Conservation (phyloP, 2,329 filamentous ascomycete genomes). For the Stemphylium lycopersici region DNA sequence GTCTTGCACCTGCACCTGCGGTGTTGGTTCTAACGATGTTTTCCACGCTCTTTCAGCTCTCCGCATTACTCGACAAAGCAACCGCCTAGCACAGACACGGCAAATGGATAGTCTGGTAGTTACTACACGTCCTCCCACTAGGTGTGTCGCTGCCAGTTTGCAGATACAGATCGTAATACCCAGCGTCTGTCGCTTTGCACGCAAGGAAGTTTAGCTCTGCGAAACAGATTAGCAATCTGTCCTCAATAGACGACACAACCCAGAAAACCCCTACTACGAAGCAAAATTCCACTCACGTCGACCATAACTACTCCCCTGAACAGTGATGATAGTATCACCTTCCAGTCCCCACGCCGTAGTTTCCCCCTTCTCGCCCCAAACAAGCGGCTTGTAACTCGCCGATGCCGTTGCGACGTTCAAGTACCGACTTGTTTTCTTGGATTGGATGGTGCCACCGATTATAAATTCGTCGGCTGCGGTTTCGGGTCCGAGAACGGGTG, state of each 20-base stretch:
- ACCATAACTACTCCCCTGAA: conserved; percentile 53
- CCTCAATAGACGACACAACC: no score
- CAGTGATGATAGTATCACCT: conserved; percentile 58
- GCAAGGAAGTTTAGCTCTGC: conserved; percentile 59
- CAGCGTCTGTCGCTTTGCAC: conserved; percentile 50
- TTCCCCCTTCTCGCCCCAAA: conserved; percentile 50
- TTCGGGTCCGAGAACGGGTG: conserved; percentile 61
- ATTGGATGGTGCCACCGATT: conserved; percentile 58
- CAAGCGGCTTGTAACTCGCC: conserved; percentile 61
- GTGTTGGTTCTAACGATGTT: not conserved
- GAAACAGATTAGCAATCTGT: not conserved
- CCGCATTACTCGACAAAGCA: not conserved
- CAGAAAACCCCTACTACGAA: no score
- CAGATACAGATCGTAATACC: conserved; percentile 60
- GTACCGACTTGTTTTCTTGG: conserved; percentile 56
- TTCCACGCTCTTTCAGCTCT: not conserved
- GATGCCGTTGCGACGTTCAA: conserved; percentile 56
- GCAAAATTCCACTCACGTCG: conserved; percentile 41
- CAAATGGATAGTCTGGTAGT: conserved; percentile 62
- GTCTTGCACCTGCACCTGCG: no score
- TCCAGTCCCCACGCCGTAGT: conserved; percentile 60
- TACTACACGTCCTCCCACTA: conserved; percentile 58
- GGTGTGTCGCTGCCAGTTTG: conserved; percentile 60
- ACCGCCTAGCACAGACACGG: conserved; percentile 54
- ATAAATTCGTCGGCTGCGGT: conserved; percentile 57